A percentile compares a stretch with the other conserved stretches of the same genome.
Evolutionary conservation across 23 red algal species (phyloP).

Genomic region (Gracilaria caudata): DNA sequence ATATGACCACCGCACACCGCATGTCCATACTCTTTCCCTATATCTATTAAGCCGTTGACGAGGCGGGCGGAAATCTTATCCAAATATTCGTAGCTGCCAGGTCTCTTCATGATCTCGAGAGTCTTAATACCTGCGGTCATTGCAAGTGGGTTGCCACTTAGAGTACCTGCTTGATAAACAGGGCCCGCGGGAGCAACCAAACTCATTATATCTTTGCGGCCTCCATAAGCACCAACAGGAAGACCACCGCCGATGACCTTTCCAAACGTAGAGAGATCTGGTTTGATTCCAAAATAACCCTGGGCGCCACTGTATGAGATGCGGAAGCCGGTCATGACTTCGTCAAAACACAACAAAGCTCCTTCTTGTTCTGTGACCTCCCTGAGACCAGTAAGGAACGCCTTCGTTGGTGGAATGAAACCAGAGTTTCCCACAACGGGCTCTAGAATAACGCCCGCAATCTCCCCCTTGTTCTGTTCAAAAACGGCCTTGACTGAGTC

Average conservation of each 20-base stretch:
- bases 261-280: conserved; percentile 97
- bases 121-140: conserved; percentile 99
- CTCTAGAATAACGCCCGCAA: conserved; percentile 97
- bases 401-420: conserved; percentile 85
- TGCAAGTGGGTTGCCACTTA: conserved; percentile 93
- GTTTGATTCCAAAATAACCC: conserved; percentile 87
- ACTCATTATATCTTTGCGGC: conserved; percentile 97
- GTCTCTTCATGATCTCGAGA: conserved; percentile 94
- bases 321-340: conserved; percentile 99
- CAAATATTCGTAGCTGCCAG: conserved; percentile 95
- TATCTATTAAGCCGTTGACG: conserved; percentile 75
- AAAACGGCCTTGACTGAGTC: conserved; percentile 86
- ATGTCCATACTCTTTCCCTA: conserved; percentile 84
- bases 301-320: conserved; percentile 94
- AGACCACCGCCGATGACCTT: conserved; percentile 99
- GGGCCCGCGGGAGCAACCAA: conserved; percentile 96
- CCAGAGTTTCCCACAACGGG: conserved; percentile 98
- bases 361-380: conserved; percentile 81
- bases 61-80: conserved; percentile 81
- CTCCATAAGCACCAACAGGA: conserved; percentile 97
- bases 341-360: conserved; percentile 96
- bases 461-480: conserved; percentile 78
- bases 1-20: conserved; percentile 89
- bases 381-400: conserved; percentile 86
- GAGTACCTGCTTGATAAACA: conserved; percentile 97